Percentiles rank a stretch among this genome's conserved stretches.
These are phyloP conservation scores for Metarhizium sp. DNA, from an alignment of 2,329 filamentous ascomycete species.

Conservation along the genomic window DNA sequence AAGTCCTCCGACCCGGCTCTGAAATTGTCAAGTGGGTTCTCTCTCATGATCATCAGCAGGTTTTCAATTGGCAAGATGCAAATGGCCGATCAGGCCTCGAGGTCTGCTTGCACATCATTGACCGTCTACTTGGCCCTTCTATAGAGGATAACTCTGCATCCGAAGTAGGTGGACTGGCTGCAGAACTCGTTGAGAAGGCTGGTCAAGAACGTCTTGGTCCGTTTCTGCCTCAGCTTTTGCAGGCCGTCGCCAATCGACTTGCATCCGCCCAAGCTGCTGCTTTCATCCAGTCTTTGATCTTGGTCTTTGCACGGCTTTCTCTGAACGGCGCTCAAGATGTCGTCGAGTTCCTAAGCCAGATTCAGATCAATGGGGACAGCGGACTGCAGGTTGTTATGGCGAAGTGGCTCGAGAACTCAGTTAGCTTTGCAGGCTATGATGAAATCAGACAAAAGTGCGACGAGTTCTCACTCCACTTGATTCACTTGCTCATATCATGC, in stretches of 20 bases:
- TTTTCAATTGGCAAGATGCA: constrained; percentile 78
- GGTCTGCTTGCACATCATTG: constrained; percentile 83
- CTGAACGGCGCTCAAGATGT: constrained; percentile 81
- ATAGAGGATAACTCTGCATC: constrained; percentile 92
- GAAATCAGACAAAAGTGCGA: constrained; percentile 91
- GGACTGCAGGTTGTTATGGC: constrained; percentile 82
- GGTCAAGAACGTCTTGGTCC: constrained; percentile 85
- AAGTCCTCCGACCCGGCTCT: constrained; percentile 78
- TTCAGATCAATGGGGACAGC: constrained; percentile 68
- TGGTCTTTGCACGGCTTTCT: constrained; percentile 88
- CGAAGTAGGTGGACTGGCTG: constrained; percentile 91
- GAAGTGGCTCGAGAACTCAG: constrained; percentile 96
- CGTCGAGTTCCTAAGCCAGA: constrained; percentile 79
- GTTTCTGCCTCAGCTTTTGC: constrained; percentile 78
- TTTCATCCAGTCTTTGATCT: constrained; percentile 91
- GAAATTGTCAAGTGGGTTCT: constrained; percentile 84
- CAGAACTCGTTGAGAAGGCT: constrained; percentile 91
- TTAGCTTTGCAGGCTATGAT: constrained; percentile 96
- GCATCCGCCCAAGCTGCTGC: constrained; percentile 73
- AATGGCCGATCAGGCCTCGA: constrained; percentile 76
- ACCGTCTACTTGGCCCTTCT: constrained; percentile 71
- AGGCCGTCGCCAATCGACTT: constrained; percentile 78
- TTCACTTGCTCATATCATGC: background rate
- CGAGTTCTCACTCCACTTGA: background rate
- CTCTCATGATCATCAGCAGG: constrained; percentile 79